Conservation (phyloP, 2,329 filamentous ascomycete genomes). For the Alternaria atra region DNA sequence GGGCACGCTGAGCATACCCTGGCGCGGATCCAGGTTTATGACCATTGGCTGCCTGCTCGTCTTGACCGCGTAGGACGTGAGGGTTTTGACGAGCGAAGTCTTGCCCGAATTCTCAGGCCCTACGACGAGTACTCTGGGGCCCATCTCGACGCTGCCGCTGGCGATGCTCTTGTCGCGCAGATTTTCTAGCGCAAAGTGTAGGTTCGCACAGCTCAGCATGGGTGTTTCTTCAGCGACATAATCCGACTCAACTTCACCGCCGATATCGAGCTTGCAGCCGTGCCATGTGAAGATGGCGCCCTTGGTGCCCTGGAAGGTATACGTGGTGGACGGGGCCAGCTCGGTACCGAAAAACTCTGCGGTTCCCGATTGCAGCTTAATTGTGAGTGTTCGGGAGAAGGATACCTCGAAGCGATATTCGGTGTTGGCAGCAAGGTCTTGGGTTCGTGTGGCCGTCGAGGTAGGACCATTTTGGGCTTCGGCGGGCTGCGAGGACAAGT, state of each 20-base stretch:
- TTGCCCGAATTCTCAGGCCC: conserved; percentile 84
- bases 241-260: conserved; percentile 72
- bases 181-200: conserved; percentile 85
- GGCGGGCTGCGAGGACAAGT: conserved; percentile 48
- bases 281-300: conserved; percentile 92
- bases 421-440: conserved; percentile 56
- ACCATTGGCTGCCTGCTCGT: conserved; percentile 78
- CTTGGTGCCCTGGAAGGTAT: conserved; percentile 83
- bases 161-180: conserved; percentile 69
- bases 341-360: conserved; percentile 97
- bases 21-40: conserved; percentile 83
- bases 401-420: conserved; percentile 57
- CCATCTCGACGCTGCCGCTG: conserved; percentile 55
- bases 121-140: conserved; percentile 84
- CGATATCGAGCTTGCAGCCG: conserved; percentile 85
- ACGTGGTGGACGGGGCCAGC: conserved; percentile 80
- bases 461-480: conserved; percentile 35
- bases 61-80: conserved; percentile 82
- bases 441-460: conserved; percentile 43
- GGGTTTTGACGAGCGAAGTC: conserved; percentile 78
- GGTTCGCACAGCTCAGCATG: conserved; percentile 80
- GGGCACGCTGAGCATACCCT: conserved; percentile 66
- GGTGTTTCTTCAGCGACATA: conserved; percentile 81
- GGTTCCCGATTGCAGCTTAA: conserved; percentile 77
- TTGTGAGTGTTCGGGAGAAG: conserved; percentile 45